Base-by-base conservation (phyloP, 169 alveolate species). In the Perkinsus chesapeaki region DNA sequence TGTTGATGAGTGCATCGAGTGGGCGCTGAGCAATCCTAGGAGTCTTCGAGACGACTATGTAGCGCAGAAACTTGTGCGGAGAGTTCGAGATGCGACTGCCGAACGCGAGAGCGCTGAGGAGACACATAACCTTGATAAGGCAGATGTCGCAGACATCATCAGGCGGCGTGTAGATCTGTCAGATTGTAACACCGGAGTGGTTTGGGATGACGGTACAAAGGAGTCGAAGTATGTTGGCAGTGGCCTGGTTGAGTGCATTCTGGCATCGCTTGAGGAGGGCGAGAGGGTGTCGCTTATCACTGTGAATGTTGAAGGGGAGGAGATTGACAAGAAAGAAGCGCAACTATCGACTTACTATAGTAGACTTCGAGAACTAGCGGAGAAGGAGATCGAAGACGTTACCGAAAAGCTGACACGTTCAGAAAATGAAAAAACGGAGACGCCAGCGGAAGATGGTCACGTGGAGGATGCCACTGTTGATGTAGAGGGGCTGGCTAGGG, bases 181-280 rank as follows among this genome's bases (percentile, higher is more conserved):
- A 92, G 98, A 97, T 93, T 98, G 99, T 94, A 96, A 96, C 39
- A 97, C 98, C 38, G 99, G 99, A 19, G 97, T 95, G 34, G 97
- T 98, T 9, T 95, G 97, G 93, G 99, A 98, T 94, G 82, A 23
- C 23, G 12, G 82, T 34, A 20, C 82, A 96, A 7, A 60, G 27
- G 82, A 7, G 3, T 60, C 82, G 31, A 60, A 60, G 82, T 60
- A 60, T 34, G 82, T 60, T 1, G 82, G 31, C 31, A 34, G 27
- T 7, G 82, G 27, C 31, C 1, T 34, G 27, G 23, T 60, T 9
- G 82, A 60, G 31, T 60, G 82, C 82, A 60, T 60, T 34, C 23
- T 16, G 82, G 82, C 3, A 16, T 27, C 82, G 3, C 12, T 60
- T 60, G 37, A 27, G 31, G 23, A 23, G 31, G 82, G 27, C 37